Percentiles rank a stretch among this genome's conserved stretches.
Conservation (phyloP, 805 yeast species). For the Wickerhamiella galacta region DNA sequence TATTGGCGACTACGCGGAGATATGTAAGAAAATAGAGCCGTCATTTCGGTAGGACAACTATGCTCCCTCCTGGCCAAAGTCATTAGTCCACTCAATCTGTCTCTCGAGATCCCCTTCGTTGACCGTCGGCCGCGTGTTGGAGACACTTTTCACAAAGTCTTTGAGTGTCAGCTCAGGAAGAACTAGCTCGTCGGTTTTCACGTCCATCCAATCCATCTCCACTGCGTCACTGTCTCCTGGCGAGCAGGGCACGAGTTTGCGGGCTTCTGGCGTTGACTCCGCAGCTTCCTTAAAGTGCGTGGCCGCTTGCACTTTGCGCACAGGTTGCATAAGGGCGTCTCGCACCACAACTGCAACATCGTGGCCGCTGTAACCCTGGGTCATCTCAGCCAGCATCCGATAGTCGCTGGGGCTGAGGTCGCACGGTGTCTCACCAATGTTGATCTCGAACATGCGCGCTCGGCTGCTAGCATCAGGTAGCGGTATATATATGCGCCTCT, state of each 20-base stretch:
- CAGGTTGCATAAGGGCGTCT: constrained; percentile 96
- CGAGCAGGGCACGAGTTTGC: constrained; percentile 74
- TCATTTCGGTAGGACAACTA: constrained; percentile 27
- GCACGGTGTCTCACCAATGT: constrained; percentile 83
- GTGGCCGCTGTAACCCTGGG: constrained; percentile 95
- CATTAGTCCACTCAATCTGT: constrained; percentile 78
- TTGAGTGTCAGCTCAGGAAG: constrained; percentile 83
- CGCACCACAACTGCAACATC: constrained; percentile 93
- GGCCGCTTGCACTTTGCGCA: constrained; percentile 85
- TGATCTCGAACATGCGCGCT: constrained; percentile 81
- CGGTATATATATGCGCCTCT: constrained; percentile 84
- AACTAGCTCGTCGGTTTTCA: constrained; percentile 70
- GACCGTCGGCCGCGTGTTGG: constrained; percentile 87
- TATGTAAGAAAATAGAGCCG: constrained; percentile 43
- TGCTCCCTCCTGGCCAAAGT: constrained; percentile 96
- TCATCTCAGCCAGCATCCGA: constrained; percentile 70
- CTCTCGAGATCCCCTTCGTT: constrained; percentile 65
- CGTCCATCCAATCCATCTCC: constrained; percentile 89
- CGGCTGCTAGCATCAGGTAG: constrained; percentile 90
- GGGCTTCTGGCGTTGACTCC: constrained; percentile 16
- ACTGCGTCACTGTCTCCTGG: constrained; percentile 84
- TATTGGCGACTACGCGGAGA: constrained; percentile 31
- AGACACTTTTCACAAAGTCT: constrained; percentile 85
- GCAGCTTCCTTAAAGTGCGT: constrained; percentile 69
- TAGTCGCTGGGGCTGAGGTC: constrained; percentile 56